Conservation (phyloP, 2,329 filamentous ascomycete species). For the Diaporthe citrichinensis region DNA sequence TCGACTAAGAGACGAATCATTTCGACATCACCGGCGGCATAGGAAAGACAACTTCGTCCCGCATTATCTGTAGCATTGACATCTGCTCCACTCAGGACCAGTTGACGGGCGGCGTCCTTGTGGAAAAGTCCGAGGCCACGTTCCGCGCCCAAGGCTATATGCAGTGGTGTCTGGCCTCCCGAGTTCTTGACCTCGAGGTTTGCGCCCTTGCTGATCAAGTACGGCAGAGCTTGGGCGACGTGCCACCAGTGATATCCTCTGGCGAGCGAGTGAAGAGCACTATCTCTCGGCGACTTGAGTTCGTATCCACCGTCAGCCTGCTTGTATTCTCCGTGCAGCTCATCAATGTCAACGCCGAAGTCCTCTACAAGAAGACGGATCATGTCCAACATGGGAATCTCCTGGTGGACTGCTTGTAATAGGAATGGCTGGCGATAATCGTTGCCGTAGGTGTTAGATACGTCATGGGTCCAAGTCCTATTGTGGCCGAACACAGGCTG, state of each 20-base stretch:
- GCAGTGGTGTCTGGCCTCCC: neutral
- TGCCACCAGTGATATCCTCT: neutral
- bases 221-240: neutral
- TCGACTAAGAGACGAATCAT: neutral
- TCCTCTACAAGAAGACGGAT: neutral
- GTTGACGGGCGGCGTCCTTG: neutral
- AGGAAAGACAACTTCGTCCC: neutral
- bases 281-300: neutral
- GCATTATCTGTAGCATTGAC: neutral
- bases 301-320: neutral
- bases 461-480: neutral
- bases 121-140: neutral
- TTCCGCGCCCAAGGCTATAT: neutral
- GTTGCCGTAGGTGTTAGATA: neutral
- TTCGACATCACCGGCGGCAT: neutral
- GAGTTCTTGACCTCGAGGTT: constrained; percentile 1
- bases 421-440: neutral
- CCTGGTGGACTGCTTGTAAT: neutral
- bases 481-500: neutral
- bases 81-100: neutral
- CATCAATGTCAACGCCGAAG: neutral
- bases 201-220: neutral
- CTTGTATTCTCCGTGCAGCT: neutral
- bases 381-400: neutral
- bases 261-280: constrained; percentile 9